Evolutionary conservation across 768 basidiomycete species (phyloP).

Genomic region (Mycena alexandri): DNA sequence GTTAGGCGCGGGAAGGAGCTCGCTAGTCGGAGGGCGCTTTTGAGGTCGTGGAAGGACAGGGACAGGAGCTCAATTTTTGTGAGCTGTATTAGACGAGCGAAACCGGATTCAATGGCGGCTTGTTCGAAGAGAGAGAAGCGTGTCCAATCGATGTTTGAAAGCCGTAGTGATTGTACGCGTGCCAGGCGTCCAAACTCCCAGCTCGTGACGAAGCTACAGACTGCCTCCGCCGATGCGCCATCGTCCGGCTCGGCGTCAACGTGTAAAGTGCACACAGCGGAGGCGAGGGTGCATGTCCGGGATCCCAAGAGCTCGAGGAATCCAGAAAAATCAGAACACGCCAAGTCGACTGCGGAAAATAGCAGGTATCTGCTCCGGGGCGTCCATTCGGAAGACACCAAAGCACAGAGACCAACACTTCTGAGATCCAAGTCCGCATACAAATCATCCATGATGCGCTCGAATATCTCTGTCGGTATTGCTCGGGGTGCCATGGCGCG

Average conservation of each 20-base stretch:
- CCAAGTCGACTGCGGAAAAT: slow-evolving; percentile 35
- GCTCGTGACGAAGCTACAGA: slow-evolving; percentile 18
- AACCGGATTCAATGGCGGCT: slow-evolving; percentile 5
- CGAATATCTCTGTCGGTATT: slow-evolving; percentile 36
- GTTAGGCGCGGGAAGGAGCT: slow-evolving; percentile 7
- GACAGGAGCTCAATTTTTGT: slow-evolving; percentile 11
- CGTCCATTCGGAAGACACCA: slow-evolving; percentile 40
- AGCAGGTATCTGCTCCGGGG: slow-evolving; percentile 34
- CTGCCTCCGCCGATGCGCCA: background rate
- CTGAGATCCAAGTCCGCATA: slow-evolving; percentile 16
- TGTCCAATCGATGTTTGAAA: slow-evolving; percentile 26
- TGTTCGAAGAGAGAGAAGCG: slow-evolving; percentile 13
- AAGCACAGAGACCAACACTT: slow-evolving; percentile 36
- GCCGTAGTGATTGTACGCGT: slow-evolving; percentile 3
- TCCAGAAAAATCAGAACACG: background rate
- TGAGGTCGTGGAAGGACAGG: slow-evolving; percentile 29
- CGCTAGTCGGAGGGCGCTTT: slow-evolving; percentile 4
- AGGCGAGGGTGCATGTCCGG: slow-evolving; percentile 10
- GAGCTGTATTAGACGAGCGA: slow-evolving; percentile 14
- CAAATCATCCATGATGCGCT: slow-evolving; percentile 38
- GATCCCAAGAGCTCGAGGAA: slow-evolving; percentile 26
- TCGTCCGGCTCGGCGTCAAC: slow-evolving; percentile 5
- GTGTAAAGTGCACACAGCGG: background rate
- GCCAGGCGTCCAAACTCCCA: slow-evolving; percentile 13
- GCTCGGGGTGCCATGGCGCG: slow-evolving; percentile 14